phyloP scores from a whole-genome alignment of 2,329 filamentous ascomycete genomes.

The Neofusicoccum laricinum region DNA sequence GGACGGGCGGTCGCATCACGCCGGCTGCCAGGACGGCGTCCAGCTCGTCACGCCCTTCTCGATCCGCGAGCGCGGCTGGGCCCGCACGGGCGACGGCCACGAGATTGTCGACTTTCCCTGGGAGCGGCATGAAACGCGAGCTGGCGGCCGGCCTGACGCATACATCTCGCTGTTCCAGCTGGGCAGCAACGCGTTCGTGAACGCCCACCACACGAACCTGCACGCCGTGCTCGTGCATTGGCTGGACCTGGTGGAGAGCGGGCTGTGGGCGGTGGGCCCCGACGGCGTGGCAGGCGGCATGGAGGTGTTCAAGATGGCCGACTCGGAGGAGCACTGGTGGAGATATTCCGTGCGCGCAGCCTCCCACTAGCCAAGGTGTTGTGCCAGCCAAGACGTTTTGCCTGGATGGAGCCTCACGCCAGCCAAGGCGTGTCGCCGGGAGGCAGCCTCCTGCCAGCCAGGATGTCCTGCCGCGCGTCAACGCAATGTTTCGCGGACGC shows the following conservation, averaged over 20 bases:
- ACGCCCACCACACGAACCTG: neutral
- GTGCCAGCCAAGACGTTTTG: too few relatives aligned
- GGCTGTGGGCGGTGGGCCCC: neutral
- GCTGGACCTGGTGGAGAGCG: neutral
- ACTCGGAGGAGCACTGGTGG: conserved; percentile 10
- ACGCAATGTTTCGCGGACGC: neutral
- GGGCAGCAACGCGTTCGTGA: neutral
- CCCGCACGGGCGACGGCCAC: neutral
- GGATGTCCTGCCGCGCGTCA: neutral
- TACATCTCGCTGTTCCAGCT: neutral
- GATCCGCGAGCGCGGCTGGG: neutral
- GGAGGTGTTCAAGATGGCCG: neutral
- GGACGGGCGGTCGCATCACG: neutral
- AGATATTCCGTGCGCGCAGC: neutral
- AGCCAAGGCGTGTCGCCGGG: too few relatives aligned
- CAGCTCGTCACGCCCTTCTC: conserved; percentile 3
- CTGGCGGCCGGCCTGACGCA: neutral
- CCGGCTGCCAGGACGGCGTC: neutral
- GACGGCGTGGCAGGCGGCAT: conserved; percentile 2
- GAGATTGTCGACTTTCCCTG: neutral
- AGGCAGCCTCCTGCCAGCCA: neutral
- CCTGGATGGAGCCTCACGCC: too few relatives aligned
- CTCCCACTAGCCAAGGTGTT: neutral
- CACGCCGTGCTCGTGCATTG: neutral
- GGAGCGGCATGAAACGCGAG: neutral